Evolutionary conservation across 2,329 filamentous ascomycete genomes (phyloP).

Genomic region (Neoscytalidium dimidiatum): DNA sequence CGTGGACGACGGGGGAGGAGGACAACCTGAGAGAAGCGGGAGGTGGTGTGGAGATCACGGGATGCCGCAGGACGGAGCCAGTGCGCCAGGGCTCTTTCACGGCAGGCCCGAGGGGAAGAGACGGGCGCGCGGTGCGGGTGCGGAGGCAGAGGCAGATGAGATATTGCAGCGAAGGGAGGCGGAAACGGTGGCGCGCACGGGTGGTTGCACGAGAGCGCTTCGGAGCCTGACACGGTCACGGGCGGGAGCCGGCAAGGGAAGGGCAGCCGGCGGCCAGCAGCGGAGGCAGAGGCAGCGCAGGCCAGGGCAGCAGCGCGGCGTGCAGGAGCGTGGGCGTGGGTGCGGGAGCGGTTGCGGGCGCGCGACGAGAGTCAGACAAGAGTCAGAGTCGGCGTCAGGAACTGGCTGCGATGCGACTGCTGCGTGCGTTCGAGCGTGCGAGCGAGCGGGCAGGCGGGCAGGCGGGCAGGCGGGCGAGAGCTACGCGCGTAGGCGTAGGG

Average conservation of each 20-base stretch:
- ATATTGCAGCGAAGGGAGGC: conserved; percentile 17
- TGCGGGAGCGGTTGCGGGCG: too few relatives aligned
- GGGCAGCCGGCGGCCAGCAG: too few relatives aligned
- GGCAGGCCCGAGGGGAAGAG: not conserved
- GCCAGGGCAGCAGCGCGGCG: too few relatives aligned
- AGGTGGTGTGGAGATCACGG: conserved; percentile 20
- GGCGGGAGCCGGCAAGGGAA: conserved; percentile 19
- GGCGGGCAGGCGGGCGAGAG: too few relatives aligned
- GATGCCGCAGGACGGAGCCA: not conserved
- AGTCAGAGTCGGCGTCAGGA: not conserved
- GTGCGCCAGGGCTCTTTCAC: not conserved
- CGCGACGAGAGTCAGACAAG: too few relatives aligned
- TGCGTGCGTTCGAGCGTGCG: too few relatives aligned
- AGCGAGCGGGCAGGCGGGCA: too few relatives aligned
- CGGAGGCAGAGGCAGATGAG: conserved; percentile 3
- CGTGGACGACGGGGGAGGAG: conserved; percentile 18
- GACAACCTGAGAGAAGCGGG: conserved; percentile 21
- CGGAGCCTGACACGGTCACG: conserved; percentile 18
- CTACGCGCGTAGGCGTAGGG: not conserved
- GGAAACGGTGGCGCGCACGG: conserved; percentile 19
- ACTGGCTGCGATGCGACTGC: too few relatives aligned
- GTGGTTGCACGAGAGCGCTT: conserved; percentile 18
- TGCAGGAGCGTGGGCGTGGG: not conserved
- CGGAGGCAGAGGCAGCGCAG: not conserved
- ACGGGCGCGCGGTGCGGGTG: not conserved